Evolutionary conservation across 768 basidiomycete genomes (phyloP).

Genomic region (Boletus barrowsii): DNA sequence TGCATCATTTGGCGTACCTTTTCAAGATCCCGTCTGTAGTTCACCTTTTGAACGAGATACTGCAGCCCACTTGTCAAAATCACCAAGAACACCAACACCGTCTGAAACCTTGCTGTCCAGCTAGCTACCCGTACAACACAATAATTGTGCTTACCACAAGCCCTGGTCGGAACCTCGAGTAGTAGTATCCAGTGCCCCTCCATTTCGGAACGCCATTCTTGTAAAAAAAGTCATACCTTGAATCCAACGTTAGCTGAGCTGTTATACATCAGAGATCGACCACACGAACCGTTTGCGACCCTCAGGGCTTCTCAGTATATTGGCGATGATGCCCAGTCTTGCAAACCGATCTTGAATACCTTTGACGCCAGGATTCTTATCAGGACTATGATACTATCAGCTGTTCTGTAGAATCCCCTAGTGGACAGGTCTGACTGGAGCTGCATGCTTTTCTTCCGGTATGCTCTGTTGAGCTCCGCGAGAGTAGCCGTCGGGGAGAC

Average conservation of each 20-base stretch:
- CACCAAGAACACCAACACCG: constrained; percentile 73
- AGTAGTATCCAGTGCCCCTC: constrained; percentile 97
- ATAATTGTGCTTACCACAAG: constrained; percentile 53
- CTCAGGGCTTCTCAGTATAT: constrained; percentile 75
- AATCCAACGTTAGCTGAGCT: constrained; percentile 1
- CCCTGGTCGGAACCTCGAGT: constrained; percentile 93
- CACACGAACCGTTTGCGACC: constrained; percentile 67
- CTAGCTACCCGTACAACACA: not conserved
- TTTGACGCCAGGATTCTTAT: constrained; percentile 89
- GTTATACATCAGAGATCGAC: not conserved
- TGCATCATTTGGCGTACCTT: constrained; percentile 60
- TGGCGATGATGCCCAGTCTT: constrained; percentile 80
- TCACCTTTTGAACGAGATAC: constrained; percentile 73
- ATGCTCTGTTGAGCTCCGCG: constrained; percentile 82
- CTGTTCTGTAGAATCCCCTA: not conserved
- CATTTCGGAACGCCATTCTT: constrained; percentile 97
- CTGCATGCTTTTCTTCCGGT: constrained; percentile 84
- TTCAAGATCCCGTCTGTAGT: constrained; percentile 67
- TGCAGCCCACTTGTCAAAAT: constrained; percentile 80
- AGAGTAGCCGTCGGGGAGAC: constrained; percentile 71
- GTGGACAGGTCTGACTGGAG: constrained; percentile 67
- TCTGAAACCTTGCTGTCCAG: constrained; percentile 37
- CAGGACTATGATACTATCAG: constrained; percentile 57
- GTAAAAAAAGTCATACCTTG: constrained; percentile 89
- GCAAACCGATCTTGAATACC: constrained; percentile 86